phyloP scores from a whole-genome alignment of 208 protist species.

The Trypanosoma conorhini region DNA sequence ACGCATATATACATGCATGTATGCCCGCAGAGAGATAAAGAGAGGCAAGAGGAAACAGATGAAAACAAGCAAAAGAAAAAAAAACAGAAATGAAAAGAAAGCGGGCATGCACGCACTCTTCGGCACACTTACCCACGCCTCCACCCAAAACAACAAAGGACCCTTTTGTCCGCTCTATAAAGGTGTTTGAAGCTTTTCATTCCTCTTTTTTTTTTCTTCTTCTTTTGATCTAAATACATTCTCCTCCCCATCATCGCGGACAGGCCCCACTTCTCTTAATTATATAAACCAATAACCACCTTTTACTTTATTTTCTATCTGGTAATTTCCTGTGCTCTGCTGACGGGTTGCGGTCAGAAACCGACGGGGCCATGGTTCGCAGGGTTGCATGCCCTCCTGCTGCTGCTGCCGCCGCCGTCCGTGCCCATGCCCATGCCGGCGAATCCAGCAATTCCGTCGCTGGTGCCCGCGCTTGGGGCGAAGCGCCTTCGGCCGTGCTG shows the following conservation, averaged over 20 bases:
- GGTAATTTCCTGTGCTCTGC: not conserved
- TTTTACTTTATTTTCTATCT: slow-evolving; percentile 16
- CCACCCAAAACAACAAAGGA: too few relatives aligned
- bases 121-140: too few relatives aligned
- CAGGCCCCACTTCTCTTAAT: too few relatives aligned
- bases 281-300: too few relatives aligned
- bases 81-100: not conserved
- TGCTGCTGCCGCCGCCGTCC: too few relatives aligned
- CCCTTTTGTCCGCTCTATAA: too few relatives aligned
- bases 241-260: too few relatives aligned
- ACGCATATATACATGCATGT: not conserved
- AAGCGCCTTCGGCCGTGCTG: slow-evolving; percentile 8
- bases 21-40: not conserved
- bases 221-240: not conserved
- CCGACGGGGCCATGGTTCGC: not conserved
- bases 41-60: slow-evolving; percentile 5
- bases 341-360: not conserved
- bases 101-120: not conserved
- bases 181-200: too few relatives aligned
- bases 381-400: not conserved
- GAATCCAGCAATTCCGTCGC: slow-evolving; percentile 29
- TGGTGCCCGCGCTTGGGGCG: slow-evolving; percentile 21
- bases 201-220: not conserved
- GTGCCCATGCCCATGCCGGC: slow-evolving; percentile 27
- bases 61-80: slow-evolving; percentile 17